Evolutionary conservation across 1,284 basidiomycete species (phyloP).

Genomic region (Leccinum pachyderme): DNA sequence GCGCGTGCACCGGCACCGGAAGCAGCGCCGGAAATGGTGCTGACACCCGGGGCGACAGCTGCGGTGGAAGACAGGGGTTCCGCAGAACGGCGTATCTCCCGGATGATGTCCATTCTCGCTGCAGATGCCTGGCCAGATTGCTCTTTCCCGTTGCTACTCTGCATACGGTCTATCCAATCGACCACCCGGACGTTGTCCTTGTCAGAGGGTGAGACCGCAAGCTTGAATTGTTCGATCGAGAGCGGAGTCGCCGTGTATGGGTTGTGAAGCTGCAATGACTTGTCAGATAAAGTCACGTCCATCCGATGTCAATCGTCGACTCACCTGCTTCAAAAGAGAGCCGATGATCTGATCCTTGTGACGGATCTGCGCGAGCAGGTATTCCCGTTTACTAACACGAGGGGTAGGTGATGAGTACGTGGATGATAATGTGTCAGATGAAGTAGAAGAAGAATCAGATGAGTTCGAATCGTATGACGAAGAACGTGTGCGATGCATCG

Average conservation of each 20-base stretch:
- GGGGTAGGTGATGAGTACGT: conserved; percentile 26
- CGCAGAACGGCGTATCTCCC: conserved; percentile 27
- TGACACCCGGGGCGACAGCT: neutral
- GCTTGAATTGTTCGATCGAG: conserved; percentile 70
- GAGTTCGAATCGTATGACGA: conserved; percentile 18
- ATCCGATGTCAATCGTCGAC: conserved; percentile 16
- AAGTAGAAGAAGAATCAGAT: conserved; percentile 22
- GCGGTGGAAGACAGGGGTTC: conserved; percentile 26
- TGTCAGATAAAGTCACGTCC: conserved; percentile 5
- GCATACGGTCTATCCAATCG: conserved; percentile 63
- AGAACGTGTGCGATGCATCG: conserved; percentile 25
- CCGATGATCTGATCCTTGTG: conserved; percentile 84
- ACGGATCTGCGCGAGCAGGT: conserved; percentile 74
- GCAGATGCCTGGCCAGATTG: conserved; percentile 22
- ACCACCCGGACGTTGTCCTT: conserved; percentile 63
- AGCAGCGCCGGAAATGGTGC: neutral
- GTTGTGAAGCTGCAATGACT: conserved; percentile 59
- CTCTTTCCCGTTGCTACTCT: conserved; percentile 34
- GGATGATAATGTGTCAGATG: conserved; percentile 31
- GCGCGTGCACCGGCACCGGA: neutral
- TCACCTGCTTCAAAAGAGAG: conserved; percentile 73
- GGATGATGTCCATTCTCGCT: conserved; percentile 28
- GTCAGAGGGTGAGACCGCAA: conserved; percentile 71
- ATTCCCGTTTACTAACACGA: conserved; percentile 69
- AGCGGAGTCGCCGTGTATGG: conserved; percentile 75